These are phyloP conservation scores for Coffea humblotiana DNA, from an alignment of 305 asterid genomes.

Conservation along the genomic window DNA sequence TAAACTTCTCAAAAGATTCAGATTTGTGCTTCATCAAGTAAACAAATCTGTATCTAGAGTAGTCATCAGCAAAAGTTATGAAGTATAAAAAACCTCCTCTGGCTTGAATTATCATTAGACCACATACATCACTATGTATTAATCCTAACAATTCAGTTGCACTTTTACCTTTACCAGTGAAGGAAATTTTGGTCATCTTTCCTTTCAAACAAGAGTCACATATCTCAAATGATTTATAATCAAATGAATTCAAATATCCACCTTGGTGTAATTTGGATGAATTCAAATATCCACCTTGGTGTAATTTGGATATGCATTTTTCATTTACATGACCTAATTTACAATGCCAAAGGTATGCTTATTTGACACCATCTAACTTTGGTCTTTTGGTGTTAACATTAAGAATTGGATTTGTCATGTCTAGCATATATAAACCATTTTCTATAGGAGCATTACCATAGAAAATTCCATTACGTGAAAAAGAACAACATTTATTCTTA, in stretches of 20 bases:
- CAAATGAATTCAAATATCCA: too few relatives aligned
- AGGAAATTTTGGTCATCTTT: constrained; percentile 5
- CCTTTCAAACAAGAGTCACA: constrained; percentile 1
- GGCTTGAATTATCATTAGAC: background rate
- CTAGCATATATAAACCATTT: background rate
- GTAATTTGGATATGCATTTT: background rate
- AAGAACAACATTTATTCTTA: background rate
- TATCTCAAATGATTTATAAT: background rate
- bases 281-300: too few relatives aligned
- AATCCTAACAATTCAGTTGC: background rate
- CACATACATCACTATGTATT: background rate
- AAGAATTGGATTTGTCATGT: background rate
- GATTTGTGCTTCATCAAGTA: too few relatives aligned
- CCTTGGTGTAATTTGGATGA: background rate
- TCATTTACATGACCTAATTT: background rate
- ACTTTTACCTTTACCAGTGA: background rate
- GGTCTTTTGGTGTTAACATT: background rate
- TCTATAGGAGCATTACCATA: background rate
- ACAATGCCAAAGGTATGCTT: background rate
- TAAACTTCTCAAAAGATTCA: too few relatives aligned
- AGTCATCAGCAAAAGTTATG: too few relatives aligned
- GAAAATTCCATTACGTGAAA: background rate
- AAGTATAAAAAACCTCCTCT: too few relatives aligned
- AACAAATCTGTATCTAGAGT: too few relatives aligned
- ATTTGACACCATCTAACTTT: background rate